Base-by-base conservation (phyloP, 805 yeast genomes). In the Kluyveromyces wickerhamii region DNA sequence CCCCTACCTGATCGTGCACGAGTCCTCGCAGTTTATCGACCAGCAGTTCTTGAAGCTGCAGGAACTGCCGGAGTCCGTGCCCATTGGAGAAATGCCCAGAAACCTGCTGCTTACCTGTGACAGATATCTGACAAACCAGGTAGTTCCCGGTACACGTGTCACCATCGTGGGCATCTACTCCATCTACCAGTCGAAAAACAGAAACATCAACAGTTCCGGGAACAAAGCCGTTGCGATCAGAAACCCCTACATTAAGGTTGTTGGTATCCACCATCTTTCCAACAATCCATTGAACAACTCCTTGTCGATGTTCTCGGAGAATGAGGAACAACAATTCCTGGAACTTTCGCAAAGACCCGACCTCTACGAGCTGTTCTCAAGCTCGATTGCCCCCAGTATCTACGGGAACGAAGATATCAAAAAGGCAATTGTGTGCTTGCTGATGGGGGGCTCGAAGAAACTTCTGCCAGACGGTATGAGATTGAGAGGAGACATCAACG, bases 51-150 rank as follows among this genome's bases (percentile, higher is more conserved):
- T 92, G 51, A 92, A 92, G 58, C 68, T 92, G 37, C 99, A 92
- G 59, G 98, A 92, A 57, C 71, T 92, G n/a, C 96, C 97, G 9
- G 99, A 92, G 57, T 84, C 84, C 79, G 96, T 92, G 2, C 99
- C 98, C 1, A 95, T 92, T 19, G 98, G 99, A 46, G 99, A 92
- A 63, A 80, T 92, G 86, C 99, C 99, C 7, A 75, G 99, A 47
- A 94, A 92, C 51, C 79, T 92, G 26, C 54, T 85, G 39, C 67
- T 92, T 43, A 82, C 92, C 27, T 85, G 86, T 21, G 97, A 92
- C 57, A 72, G 98, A 41, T 84, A 83, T 48, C 65, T 92, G 54
- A 81, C 96, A 18, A 92, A 92, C 62, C 77, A 73, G 43, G 87
- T 92, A 20, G 82, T 89, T 26, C 99, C 99, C 0, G 99, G 99